Percentiles rank a stretch among this genome's conserved stretches.
phyloP scores from a whole-genome alignment of 495 filamentous ascomycete genomes.

The Aspergillus ostianus region DNA sequence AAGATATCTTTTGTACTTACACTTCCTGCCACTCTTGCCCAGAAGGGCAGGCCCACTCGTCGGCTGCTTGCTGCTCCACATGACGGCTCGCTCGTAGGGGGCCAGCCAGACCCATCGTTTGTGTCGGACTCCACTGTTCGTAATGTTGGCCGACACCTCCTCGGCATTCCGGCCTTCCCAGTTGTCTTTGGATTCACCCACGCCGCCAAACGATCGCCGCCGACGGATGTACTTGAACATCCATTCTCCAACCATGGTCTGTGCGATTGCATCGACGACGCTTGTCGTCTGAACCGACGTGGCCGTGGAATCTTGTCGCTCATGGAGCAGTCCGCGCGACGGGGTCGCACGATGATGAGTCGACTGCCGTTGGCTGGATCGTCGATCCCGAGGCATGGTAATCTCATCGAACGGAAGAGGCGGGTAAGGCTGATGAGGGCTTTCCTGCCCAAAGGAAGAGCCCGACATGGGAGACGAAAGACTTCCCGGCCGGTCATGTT shows the following conservation, averaged over 20 bases:
- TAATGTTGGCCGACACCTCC: constrained; percentile 54
- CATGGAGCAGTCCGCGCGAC: constrained; percentile 27
- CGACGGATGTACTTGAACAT: constrained; percentile 98
- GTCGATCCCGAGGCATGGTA: constrained; percentile 48
- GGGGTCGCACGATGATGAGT: constrained; percentile 21
- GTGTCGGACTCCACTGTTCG: constrained; percentile 65
- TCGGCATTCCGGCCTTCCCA: constrained; percentile 50
- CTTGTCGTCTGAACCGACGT: constrained; percentile 66
- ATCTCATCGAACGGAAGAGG: constrained; percentile 73
- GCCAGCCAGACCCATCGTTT: constrained; percentile 99
- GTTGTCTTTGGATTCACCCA: constrained; percentile 66
- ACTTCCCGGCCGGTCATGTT: constrained; percentile 48
- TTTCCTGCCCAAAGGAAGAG: constrained; percentile 65
- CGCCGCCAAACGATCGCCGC: constrained; percentile 76
- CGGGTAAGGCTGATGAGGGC: constrained; percentile 65
- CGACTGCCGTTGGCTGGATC: constrained; percentile 17
- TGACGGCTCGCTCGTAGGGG: constrained; percentile 90
- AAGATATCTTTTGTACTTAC: constrained; percentile 54
- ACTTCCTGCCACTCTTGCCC: constrained; percentile 93
- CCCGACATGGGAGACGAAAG: constrained; percentile 65
- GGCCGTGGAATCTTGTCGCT: constrained; percentile 52
- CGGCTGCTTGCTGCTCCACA: constrained; percentile 99
- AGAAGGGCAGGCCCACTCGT: constrained; percentile 81
- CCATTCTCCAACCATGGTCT: constrained; percentile 99
- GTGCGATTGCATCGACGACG: constrained; percentile 96